Base-by-base conservation (phyloP, 768 basidiomycete species). In the Tubosaeta sp. region DNA sequence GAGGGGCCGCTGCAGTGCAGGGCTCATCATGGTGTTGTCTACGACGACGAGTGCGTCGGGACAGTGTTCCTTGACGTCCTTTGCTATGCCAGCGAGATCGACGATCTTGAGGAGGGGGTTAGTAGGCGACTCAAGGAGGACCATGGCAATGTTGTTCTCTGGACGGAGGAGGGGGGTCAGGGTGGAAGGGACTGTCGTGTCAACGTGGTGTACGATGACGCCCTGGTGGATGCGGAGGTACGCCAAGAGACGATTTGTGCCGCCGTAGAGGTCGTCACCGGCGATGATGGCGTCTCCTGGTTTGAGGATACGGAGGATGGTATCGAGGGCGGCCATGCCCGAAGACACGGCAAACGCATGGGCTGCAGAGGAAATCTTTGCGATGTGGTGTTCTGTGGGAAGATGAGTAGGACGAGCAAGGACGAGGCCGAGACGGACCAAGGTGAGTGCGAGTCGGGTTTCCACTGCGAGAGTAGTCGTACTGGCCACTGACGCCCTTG, bases 1-100 rank as follows among this genome's bases (percentile, higher is more conserved):
- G 34, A 98, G 80, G 11, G 97, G 97, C 52, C 95, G 76, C 66
- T 95, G 94, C 8, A 98, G 77, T 71, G 97, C 98, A 14, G 97
- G 95, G 65, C 94, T 97, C 95, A 98, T 97, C 97, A 98, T 98
- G 54, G 97, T 98, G 67, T 99, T 98, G 69, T 98, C 97, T 19
- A 93, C 92, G 34, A 95, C 88, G 48, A 95, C 74, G 59, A 93
- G 61, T 2, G 92, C 93, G 62, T 88, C 81, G 8, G 86, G 85
- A 16, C 86, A 86, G 45, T 79, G 79, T 62, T 86, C 83, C 65
- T 95, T 94, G 59, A 95, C 90, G 59, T 91, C 79, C 50, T 81
- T 78, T 59, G 86, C 83, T 61, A 99, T 95, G 26, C 75, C 76
- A 6, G 86, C 87, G 46, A 99, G 77, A 70, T 98, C 95, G 17